These are phyloP conservation scores for Pseudocercospora musae DNA, from an alignment of 2,329 filamentous ascomycete species.

Conservation along the genomic window DNA sequence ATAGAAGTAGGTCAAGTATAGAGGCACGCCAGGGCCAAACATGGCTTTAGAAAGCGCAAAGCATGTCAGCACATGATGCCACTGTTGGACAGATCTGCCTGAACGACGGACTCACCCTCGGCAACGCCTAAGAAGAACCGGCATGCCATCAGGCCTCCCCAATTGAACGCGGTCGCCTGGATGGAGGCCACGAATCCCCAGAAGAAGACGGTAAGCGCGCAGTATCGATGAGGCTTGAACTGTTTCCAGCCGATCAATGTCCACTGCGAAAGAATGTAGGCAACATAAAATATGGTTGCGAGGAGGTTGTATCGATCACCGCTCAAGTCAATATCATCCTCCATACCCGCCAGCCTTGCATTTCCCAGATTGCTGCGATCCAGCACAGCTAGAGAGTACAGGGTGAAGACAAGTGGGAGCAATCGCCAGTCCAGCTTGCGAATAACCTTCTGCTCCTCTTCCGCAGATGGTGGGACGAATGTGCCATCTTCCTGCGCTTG, in stretches of 20 bases:
- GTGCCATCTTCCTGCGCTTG: conserved; percentile 13
- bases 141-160: conserved; percentile 49
- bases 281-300: conserved; percentile 53
- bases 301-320: conserved; percentile 50
- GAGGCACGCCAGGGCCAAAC: conserved; percentile 52
- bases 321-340: conserved; percentile 46
- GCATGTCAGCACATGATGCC: too few species aligned
- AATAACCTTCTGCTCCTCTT: conserved; percentile 32
- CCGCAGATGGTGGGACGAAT: conserved; percentile 23
- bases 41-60: conserved; percentile 26
- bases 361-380: conserved; percentile 39
- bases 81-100: too few species aligned
- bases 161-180: conserved; percentile 45
- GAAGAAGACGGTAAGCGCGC: conserved; percentile 41
- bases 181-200: conserved; percentile 50
- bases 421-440: conserved; percentile 34
- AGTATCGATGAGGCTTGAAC: conserved; percentile 39
- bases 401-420: conserved; percentile 33
- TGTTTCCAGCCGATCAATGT: conserved; percentile 49
- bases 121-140: conserved; percentile 47
- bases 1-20: conserved; percentile 64
- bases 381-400: conserved; percentile 33
- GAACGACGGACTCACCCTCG: background rate
- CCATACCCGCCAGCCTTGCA: conserved; percentile 42
- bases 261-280: conserved; percentile 38